Evolutionary conservation across 441 rosid species (phyloP).

Genomic region (Adansonia gregorii): DNA sequence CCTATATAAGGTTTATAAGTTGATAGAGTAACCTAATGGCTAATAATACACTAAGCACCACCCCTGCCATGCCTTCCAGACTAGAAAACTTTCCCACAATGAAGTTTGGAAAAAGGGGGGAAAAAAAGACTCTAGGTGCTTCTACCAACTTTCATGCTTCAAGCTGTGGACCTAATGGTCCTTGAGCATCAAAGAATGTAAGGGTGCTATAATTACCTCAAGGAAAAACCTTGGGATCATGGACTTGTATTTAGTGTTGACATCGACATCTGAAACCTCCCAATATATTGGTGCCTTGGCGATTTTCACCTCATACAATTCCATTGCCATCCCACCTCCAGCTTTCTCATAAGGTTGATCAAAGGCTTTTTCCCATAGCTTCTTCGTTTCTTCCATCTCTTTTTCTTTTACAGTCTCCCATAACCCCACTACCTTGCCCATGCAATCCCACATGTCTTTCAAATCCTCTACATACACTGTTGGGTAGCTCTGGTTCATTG

Average conservation of each 20-base stretch:
- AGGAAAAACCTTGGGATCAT: conserved; percentile 73
- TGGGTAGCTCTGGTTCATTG: conserved; percentile 72
- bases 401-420: conserved; percentile 54
- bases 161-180: neutral
- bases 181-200: neutral
- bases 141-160: neutral
- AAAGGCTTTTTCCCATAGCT: conserved; percentile 63
- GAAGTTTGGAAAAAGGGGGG: too few relatives aligned
- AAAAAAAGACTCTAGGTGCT: neutral
- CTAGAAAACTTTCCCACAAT: neutral
- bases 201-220: conserved; percentile 45
- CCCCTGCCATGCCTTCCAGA: neutral
- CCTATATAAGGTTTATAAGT: neutral
- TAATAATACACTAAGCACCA: neutral
- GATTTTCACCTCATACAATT: conserved; percentile 33
- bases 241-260: conserved; percentile 73
- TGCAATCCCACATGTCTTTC: conserved; percentile 54
- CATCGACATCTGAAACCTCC: conserved; percentile 68
- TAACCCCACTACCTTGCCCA: conserved; percentile 48
- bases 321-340: conserved; percentile 54
- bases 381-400: conserved; percentile 58
- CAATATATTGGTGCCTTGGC: conserved; percentile 52
- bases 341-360: conserved; percentile 86
- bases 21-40: neutral
- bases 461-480: conserved; percentile 68